Percentiles rank a stretch among this genome's conserved stretches.
Conservation (phyloP, 2,329 filamentous ascomycete genomes). For the Dichotomopilus funicola region DNA sequence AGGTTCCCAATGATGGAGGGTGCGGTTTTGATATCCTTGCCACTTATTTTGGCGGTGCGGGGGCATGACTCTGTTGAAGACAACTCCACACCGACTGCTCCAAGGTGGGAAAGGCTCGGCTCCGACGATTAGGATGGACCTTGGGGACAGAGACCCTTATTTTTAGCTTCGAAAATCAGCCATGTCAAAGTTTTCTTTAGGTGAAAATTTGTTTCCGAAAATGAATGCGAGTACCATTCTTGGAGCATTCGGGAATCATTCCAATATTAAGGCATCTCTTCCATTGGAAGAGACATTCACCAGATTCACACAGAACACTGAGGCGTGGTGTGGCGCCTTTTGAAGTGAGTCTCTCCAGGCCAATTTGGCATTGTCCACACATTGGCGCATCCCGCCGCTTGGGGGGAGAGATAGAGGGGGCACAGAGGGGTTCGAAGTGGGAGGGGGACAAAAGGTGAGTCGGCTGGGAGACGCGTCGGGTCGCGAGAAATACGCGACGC, state of each 20-base stretch:
- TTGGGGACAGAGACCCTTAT: background rate
- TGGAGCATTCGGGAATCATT: too few relatives aligned
- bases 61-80: background rate
- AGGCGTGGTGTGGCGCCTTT: too few relatives aligned
- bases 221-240: background rate
- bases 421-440: background rate
- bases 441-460: background rate
- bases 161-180: background rate
- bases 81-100: slow-evolving; percentile 1
- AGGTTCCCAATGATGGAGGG: background rate
- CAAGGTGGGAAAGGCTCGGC: slow-evolving; percentile 5
- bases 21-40: too few relatives aligned
- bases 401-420: background rate
- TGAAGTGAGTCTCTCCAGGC: too few relatives aligned
- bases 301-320: too few relatives aligned
- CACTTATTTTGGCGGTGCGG: background rate
- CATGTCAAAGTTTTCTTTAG: background rate
- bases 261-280: too few relatives aligned
- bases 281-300: too few relatives aligned
- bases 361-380: too few relatives aligned
- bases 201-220: background rate
- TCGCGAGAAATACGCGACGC: slow-evolving; percentile 18
- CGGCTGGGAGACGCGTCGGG: slow-evolving; percentile 16
- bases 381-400: too few relatives aligned
- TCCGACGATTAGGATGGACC: background rate